Percentiles rank a stretch among this genome's conserved stretches.
Conservation (phyloP, 2,329 filamentous ascomycete genomes). For the Pseudogymnoascus sp. region DNA sequence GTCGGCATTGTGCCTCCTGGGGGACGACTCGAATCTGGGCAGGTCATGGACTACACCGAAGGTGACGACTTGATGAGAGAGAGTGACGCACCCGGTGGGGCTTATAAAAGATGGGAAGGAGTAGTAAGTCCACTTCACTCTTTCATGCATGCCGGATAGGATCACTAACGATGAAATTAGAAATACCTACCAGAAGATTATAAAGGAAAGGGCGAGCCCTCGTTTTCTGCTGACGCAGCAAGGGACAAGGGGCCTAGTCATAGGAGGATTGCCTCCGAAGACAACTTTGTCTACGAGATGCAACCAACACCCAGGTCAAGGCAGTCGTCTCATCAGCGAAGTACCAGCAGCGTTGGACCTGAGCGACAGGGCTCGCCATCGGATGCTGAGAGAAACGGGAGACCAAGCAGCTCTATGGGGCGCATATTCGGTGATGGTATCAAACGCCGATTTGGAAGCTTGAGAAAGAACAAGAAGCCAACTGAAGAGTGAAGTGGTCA, state of each 20-base stretch:
- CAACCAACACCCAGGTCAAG: conserved; percentile 27
- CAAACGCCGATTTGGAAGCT: conserved; percentile 45
- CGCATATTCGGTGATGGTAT: conserved; percentile 40
- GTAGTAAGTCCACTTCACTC: conserved; percentile 48
- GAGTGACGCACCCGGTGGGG: conserved; percentile 55
- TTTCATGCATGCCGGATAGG: conserved; percentile 12
- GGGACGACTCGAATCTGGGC: conserved; percentile 57
- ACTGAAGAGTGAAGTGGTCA: not conserved
- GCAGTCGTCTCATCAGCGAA: conserved; percentile 34
- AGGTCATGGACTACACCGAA: conserved; percentile 70
- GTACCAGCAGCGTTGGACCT: conserved; percentile 34
- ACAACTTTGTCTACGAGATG: conserved; percentile 42
- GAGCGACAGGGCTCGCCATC: not conserved
- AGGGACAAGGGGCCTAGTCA: conserved; percentile 40
- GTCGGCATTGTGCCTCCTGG: conserved; percentile 71
- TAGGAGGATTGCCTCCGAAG: conserved; percentile 21
- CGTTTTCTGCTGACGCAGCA: conserved; percentile 61
- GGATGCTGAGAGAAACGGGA: conserved; percentile 15
- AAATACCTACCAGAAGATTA: conserved; percentile 67
- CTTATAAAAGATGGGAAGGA: conserved; percentile 69
- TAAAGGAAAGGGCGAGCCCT: conserved; percentile 76
- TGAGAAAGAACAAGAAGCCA: conserved; percentile 38
- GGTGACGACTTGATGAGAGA: conserved; percentile 82
- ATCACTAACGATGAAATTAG: conserved; percentile 32
- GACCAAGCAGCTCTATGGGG: conserved; percentile 33